These are phyloP conservation scores for Secale cereale DNA, from an alignment of 176 grass and related monocot genomes.

Conservation along the genomic window DNA sequence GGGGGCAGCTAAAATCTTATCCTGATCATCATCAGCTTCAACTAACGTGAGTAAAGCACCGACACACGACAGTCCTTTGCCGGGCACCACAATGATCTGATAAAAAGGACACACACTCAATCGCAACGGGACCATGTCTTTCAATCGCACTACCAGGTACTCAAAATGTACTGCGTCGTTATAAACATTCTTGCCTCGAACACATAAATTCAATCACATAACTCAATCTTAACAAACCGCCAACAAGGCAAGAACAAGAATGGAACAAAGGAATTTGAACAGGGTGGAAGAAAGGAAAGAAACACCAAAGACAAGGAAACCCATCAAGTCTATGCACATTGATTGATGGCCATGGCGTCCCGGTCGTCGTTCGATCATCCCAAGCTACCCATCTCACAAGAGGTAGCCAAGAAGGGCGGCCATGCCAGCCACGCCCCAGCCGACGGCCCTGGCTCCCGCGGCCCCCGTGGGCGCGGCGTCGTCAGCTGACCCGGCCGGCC, in stretches of 20 bases:
- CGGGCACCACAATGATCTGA: neutral
- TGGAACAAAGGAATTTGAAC: slow-evolving; percentile 11
- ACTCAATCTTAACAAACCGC: slow-evolving; percentile 17
- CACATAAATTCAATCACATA: slow-evolving; percentile 33
- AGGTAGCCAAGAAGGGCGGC: slow-evolving; percentile 31
- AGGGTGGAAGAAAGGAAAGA: neutral
- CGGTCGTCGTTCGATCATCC: neutral
- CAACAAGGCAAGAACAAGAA: slow-evolving; percentile 16
- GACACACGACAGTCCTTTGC: neutral
- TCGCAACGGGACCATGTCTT: neutral
- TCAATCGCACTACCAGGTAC: neutral
- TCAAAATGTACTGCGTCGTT: neutral
- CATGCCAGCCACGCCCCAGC: slow-evolving; percentile 29
- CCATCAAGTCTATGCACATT: slow-evolving; percentile 6
- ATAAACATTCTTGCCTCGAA: slow-evolving; percentile 23
- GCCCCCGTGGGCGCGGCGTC: slow-evolving; percentile 23
- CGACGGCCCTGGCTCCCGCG: slow-evolving; percentile 16
- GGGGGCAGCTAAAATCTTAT: neutral
- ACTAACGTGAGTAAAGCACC: slow-evolving; percentile 34
- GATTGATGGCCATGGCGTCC: neutral
- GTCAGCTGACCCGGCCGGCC: slow-evolving; percentile 19
- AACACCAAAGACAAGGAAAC: slow-evolving; percentile 10
- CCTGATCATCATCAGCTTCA: neutral
- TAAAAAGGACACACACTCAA: neutral
- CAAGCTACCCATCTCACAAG: slow-evolving; percentile 22